Evolutionary conservation across 2,329 filamentous ascomycete species (phyloP).

Genomic region (Beauveria scarabaeidicola): DNA sequence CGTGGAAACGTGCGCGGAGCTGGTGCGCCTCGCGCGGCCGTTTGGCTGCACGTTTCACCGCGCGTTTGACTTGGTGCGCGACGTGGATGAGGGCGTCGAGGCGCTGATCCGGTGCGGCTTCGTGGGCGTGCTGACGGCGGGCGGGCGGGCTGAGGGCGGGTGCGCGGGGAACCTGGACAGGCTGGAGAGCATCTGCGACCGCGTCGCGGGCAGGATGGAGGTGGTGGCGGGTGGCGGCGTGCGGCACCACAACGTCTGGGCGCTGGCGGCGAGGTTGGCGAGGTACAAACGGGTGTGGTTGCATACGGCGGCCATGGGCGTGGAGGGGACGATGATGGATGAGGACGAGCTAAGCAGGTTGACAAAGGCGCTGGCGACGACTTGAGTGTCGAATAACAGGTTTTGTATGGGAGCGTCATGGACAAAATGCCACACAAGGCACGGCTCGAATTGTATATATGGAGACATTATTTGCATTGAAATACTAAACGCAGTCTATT

Average conservation of each 20-base stretch:
- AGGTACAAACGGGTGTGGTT: conserved; percentile 29
- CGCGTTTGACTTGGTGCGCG: conserved; percentile 43
- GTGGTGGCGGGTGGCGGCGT: conserved; percentile 46
- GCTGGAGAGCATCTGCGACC: conserved; percentile 28
- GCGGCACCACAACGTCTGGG: conserved; percentile 30
- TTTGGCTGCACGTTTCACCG: conserved; percentile 45
- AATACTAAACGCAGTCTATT: background rate
- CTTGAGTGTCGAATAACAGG: too few relatives aligned
- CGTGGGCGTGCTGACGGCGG: conserved; percentile 43
- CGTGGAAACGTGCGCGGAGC: conserved; percentile 26
- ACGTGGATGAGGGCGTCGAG: conserved; percentile 21
- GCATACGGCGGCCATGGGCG: conserved; percentile 38
- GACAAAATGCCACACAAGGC: background rate
- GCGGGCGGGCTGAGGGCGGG: conserved; percentile 30
- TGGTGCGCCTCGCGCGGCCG: conserved; percentile 34
- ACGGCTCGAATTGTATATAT: too few relatives aligned
- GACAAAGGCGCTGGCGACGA: background rate
- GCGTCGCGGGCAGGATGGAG: conserved; percentile 27
- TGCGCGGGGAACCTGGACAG: conserved; percentile 30
- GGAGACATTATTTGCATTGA: background rate
- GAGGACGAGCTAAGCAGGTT: conserved; percentile 18
- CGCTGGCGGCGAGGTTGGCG: conserved; percentile 17
- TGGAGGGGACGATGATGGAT: conserved; percentile 18
- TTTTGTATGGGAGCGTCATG: too few relatives aligned
- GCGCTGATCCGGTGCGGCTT: conserved; percentile 37